Base-by-base conservation (phyloP, 140 eudicot species). In the Flaveria floridana region DNA sequence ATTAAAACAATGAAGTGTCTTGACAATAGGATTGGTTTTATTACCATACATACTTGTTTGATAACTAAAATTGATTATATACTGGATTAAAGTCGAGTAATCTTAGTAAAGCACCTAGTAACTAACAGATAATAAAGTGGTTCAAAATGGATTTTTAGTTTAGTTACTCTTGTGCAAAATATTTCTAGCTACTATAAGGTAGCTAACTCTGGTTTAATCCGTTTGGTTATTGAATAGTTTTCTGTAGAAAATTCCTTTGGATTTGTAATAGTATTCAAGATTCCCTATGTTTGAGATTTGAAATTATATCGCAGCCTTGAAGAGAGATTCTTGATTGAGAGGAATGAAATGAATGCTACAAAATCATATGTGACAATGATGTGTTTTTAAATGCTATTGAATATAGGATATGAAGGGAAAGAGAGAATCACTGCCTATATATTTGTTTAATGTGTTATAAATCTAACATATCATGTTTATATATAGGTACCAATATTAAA, bases 261-360 rank as follows among this genome's bases (percentile, higher is more conserved):
- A 34, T 34, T 34, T 34, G 41, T 6, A 28, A 77, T 16, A 68
- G 81, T 59, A 70, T 69, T 77, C 76, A 77, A 70, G 82, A 68
- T 78, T 78, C 72, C 58, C 55, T 47, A 61, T 50, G 13, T 65
- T 70, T 63, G 30, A 48, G 48, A 63, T 74, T 63, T 47, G 62
- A 63, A 74, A 11, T 48, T 74, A 48, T 74, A 6, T 28, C 56
- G 69, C 48, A 76, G 75, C 75, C 68, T 68, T 67, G 14, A 56
- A 76, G 80, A 65, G 56, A 65, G 74, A 76, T 66, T 68, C 59
- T 75, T 78, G 77, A 77, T 41, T 69, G 42, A 59, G 65, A 58
- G 61, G 77, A 78, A 7, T 44, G 50, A 44, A 11, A 78, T 62
- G 59, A 62, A 78, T 71, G 77, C 72, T 61, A 59, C 76, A 77